These are phyloP conservation scores for Wickerhamomyces strasburgensis DNA, from an alignment of 805 yeast genomes.

Conservation along the genomic window DNA sequence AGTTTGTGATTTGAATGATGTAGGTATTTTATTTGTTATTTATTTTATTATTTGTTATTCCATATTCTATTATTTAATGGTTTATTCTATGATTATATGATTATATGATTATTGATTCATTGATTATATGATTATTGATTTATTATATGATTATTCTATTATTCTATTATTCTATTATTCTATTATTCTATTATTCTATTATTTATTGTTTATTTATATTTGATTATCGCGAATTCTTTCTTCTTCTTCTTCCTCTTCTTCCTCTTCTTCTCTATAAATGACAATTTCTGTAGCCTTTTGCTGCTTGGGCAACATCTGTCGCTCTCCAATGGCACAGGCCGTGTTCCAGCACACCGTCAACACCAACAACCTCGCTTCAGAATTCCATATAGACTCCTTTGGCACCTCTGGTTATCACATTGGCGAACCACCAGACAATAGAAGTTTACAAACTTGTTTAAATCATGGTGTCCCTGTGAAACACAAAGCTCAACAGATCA, in stretches of 20 bases:
- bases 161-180: too few species aligned
- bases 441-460: slow-evolving; percentile 65
- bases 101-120: too few species aligned
- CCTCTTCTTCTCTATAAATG: not conserved
- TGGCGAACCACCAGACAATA: slow-evolving; percentile 77
- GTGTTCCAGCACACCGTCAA: slow-evolving; percentile 66
- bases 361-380: slow-evolving; percentile 36
- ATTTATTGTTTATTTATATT: too few species aligned
- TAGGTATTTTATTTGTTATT: not conserved
- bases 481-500: slow-evolving; percentile 72
- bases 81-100: too few species aligned
- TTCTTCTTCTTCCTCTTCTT: too few species aligned
- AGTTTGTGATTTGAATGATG: not conserved
- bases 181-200: too few species aligned
- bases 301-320: slow-evolving; percentile 88
- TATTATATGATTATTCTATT: too few species aligned
- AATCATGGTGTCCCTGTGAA: slow-evolving; percentile 68
- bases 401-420: slow-evolving; percentile 85
- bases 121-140: too few species aligned
- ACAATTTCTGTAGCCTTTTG: slow-evolving; percentile 73
- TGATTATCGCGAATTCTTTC: too few species aligned
- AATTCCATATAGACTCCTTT: slow-evolving; percentile 73
- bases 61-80: too few species aligned
- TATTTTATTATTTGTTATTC: too few species aligned
- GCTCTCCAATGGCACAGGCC: slow-evolving; percentile 98